Percentiles rank a stretch among this genome's conserved stretches.
These are phyloP conservation scores for Aristolochia californica DNA, from an alignment of 164 flowering plant genomes.

Conservation along the genomic window DNA sequence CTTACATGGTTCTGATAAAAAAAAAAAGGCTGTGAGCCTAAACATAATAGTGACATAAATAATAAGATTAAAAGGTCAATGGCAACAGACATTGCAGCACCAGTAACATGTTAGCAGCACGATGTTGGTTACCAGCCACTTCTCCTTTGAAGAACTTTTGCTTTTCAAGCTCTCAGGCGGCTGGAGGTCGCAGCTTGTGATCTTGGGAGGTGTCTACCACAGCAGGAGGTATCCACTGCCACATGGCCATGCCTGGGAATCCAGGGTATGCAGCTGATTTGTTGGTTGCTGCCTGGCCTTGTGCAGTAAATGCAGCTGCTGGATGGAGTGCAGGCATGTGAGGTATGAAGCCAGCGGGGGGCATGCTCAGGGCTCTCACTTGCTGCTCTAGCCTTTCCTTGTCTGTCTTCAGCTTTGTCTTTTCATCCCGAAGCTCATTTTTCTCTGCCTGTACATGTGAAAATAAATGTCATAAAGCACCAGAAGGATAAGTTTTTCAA, in stretches of 20 bases:
- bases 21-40: no score
- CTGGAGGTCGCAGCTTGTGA: constrained; percentile 57
- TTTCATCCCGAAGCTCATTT: constrained; percentile 62
- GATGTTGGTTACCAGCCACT: constrained; percentile 8
- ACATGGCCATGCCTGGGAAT: constrained; percentile 61
- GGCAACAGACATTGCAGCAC: background rate
- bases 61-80: background rate
- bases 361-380: constrained; percentile 30
- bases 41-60: no score
- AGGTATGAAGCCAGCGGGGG: constrained; percentile 29
- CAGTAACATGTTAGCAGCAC: constrained; percentile 7
- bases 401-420: constrained; percentile 43
- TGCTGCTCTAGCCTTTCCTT: constrained; percentile 46
- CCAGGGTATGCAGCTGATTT: constrained; percentile 32
- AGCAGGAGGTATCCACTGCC: constrained; percentile 65
- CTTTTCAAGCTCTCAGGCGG: constrained; percentile 24
- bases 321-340: constrained; percentile 28
- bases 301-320: constrained; percentile 33
- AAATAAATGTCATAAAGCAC: background rate
- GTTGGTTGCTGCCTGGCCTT: constrained; percentile 31
- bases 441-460: constrained; percentile 38
- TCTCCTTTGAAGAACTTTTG: background rate
- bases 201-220: constrained; percentile 61
- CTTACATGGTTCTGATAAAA: no score
- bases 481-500: background rate